Conservation (phyloP, 2,329 filamentous ascomycete genomes). For the Periconia sp. region DNA sequence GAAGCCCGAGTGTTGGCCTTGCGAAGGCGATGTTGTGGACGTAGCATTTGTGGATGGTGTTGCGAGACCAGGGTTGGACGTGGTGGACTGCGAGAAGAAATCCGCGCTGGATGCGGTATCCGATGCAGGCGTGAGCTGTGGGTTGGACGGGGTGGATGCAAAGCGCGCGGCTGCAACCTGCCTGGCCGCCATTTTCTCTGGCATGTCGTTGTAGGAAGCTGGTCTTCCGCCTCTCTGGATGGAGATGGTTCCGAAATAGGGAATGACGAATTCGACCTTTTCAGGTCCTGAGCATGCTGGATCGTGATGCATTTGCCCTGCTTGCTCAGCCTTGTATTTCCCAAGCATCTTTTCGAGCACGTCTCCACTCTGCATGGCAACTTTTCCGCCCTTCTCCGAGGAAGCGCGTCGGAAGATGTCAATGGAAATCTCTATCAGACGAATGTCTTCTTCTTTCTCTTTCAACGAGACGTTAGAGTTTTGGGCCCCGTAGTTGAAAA, state of each 20-base stretch:
- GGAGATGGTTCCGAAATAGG: constrained; percentile 47
- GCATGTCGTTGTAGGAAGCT: constrained; percentile 4
- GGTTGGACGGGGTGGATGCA: not conserved
- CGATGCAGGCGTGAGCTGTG: constrained; percentile 14
- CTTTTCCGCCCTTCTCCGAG: constrained; percentile 44
- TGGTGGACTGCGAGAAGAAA: constrained; percentile 2
- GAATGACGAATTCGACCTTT: constrained; percentile 38
- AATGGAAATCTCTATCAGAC: constrained; percentile 43
- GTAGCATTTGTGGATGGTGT: constrained; percentile 17
- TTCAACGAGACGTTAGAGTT: constrained; percentile 16
- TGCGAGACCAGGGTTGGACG: constrained; percentile 1
- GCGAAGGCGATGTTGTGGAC: constrained; percentile 10
- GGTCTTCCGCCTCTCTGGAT: constrained; percentile 33
- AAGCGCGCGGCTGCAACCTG: not conserved
- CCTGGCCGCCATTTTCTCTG: not conserved
- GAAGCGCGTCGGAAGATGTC: constrained; percentile 46
- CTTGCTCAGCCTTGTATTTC: constrained; percentile 24
- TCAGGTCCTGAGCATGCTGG: constrained; percentile 12
- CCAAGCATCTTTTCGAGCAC: constrained; percentile 43
- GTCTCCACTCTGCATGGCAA: constrained; percentile 41
- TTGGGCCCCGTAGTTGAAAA: constrained; percentile 39
- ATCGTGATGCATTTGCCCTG: constrained; percentile 6
- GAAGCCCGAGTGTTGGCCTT: constrained; percentile 8
- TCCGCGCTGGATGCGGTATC: constrained; percentile 9
- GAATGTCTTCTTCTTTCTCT: constrained; percentile 38